These are phyloP conservation scores for Selenicereus undatus DNA, from an alignment of 148 eudicot species.

Conservation along the genomic window DNA sequence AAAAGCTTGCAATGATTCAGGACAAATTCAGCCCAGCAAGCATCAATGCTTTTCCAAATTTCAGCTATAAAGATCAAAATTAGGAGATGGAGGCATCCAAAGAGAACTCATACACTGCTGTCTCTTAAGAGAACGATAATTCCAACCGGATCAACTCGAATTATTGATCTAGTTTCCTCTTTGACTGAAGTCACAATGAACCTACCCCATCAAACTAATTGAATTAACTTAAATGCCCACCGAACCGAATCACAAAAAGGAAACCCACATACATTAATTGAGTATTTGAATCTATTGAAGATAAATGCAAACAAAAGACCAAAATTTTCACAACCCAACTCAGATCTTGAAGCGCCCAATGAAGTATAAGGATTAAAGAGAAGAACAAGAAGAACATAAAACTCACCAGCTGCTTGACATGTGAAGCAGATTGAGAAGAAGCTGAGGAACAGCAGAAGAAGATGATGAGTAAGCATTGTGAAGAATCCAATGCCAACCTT, in stretches of 20 bases:
- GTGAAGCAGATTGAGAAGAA: constrained; percentile 13
- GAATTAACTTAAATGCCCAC: constrained; percentile 11
- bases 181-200: background rate
- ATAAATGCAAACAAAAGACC: background rate
- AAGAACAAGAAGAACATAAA: background rate
- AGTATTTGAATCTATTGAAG: constrained; percentile 4
- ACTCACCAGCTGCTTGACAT: constrained; percentile 14
- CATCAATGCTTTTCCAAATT: background rate
- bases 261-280: constrained; percentile 1
- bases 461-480: constrained; percentile 7
- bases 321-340: background rate
- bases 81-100: background rate
- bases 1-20: background rate
- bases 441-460: constrained; percentile 3
- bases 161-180: constrained; percentile 22
- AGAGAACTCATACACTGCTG: background rate
- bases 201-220: constrained; percentile 16
- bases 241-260: background rate
- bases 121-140: background rate
- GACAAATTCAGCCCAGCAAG: background rate
- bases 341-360: background rate
- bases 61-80: background rate
- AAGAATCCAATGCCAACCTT: constrained; percentile 15
- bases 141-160: background rate
- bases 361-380: background rate